A percentile compares a stretch with the other conserved stretches of the same genome.
These are phyloP conservation scores for Aaosphaeria pasadenensis DNA, from an alignment of 2,329 filamentous ascomycete species.

Conservation along the genomic window DNA sequence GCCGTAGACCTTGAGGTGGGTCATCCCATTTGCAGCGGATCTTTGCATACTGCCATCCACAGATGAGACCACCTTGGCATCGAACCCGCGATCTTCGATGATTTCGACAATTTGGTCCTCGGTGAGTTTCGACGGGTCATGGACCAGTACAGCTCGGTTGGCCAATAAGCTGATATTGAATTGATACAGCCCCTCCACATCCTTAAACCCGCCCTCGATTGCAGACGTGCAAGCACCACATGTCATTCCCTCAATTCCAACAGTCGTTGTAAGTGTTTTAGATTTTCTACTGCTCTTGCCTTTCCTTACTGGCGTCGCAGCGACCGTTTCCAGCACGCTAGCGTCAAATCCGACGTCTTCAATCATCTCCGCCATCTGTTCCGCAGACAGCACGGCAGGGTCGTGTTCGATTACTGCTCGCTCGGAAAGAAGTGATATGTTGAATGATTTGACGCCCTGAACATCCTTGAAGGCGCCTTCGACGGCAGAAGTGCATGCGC, in stretches of 20 bases:
- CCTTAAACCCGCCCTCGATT: constrained; percentile 77
- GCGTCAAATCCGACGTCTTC: constrained; percentile 77
- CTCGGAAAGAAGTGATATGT: constrained; percentile 79
- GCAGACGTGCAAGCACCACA: constrained; percentile 95
- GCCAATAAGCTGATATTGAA: constrained; percentile 96
- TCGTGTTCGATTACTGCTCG: constrained; percentile 84
- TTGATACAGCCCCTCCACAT: constrained; percentile 72
- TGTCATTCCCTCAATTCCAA: constrained; percentile 95
- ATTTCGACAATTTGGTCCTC: constrained; percentile 73
- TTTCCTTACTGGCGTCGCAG: constrained; percentile 34
- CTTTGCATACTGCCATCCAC: constrained; percentile 56
- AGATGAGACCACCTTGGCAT: constrained; percentile 77
- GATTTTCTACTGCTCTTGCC: constrained; percentile 39
- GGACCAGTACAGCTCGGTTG: constrained; percentile 83
- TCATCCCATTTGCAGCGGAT: constrained; percentile 56
- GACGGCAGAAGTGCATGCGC: constrained; percentile 82
- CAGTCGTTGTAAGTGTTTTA: constrained; percentile 68
- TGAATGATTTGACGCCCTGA: constrained; percentile 70
- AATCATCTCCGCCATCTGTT: constrained; percentile 57
- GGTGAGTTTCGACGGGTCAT: constrained; percentile 69
- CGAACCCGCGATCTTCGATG: constrained; percentile 89
- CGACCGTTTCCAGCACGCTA: constrained; percentile 69
- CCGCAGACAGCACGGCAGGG: constrained; percentile 50
- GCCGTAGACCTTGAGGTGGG: constrained; percentile 84
- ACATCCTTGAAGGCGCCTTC: constrained; percentile 77